Conservation (phyloP, 202 grass and related monocot genomes). For the Schoenoplectus tabernaemontani region DNA sequence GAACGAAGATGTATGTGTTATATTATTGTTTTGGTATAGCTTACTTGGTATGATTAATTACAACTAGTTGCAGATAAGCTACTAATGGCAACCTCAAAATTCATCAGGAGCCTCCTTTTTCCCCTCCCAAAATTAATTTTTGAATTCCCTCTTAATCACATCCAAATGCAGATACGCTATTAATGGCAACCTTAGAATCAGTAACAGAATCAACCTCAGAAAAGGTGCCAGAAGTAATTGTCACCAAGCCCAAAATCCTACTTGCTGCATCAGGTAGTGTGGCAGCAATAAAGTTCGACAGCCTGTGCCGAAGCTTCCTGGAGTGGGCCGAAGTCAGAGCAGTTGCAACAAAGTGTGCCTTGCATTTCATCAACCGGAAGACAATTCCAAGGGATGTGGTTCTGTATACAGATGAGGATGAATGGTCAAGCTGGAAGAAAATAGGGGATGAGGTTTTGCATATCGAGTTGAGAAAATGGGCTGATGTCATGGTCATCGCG, state of each 20-base stretch:
- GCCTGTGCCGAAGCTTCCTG: slow-evolving; percentile 57
- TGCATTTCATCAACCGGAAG: slow-evolving; percentile 63
- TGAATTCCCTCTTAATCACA: neutral
- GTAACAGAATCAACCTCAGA: slow-evolving; percentile 32
- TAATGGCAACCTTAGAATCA: slow-evolving; percentile 42
- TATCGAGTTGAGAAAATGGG: slow-evolving; percentile 91
- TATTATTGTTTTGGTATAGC: no score
- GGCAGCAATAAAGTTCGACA: slow-evolving; percentile 92
- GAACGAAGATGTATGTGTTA: no score
- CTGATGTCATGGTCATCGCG: slow-evolving; percentile 76
- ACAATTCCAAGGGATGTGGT: slow-evolving; percentile 42
- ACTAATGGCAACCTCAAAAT: no score
- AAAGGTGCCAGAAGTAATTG: slow-evolving; percentile 24
- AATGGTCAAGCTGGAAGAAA: slow-evolving; percentile 93
- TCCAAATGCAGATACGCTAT: neutral
- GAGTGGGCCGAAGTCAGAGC: slow-evolving; percentile 89
- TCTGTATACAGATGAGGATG: slow-evolving; percentile 75
- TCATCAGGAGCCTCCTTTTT: neutral
- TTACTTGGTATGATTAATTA: no score
- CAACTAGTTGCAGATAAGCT: no score
- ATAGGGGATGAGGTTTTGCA: slow-evolving; percentile 87
- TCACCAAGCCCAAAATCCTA: slow-evolving; percentile 55
- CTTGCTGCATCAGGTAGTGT: slow-evolving; percentile 90
- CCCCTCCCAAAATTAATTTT: neutral
- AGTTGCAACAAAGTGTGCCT: slow-evolving; percentile 49